Base-by-base conservation (phyloP, 2,329 filamentous ascomycete species). In the Tympanopsis confertula region DNA sequence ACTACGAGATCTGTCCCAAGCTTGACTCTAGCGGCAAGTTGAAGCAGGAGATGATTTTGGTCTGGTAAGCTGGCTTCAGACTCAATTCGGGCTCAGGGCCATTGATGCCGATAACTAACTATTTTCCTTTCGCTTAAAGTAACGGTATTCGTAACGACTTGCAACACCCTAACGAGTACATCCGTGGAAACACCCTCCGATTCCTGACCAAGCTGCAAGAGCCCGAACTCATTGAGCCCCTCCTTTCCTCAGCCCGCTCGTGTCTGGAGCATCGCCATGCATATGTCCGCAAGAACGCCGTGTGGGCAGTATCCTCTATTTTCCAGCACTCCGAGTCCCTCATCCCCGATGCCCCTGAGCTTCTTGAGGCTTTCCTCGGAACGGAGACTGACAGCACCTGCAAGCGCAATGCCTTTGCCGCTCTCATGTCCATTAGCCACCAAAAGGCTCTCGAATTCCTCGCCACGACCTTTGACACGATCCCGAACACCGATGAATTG, bases 41-140 rank as follows among this genome's bases (percentile, higher is more conserved):
- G 46, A 95, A 95, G 71, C 91, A 98, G 65, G 91, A 98, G 66
- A 96, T 95, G 86, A 98, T 98, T 59, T 67, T 98, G 54, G 91
- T 98, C 52, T 98, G 91, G 89, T 95, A 70, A 57, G 59, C 50
- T 32, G 10, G 22, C 7, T 26, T n/a, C n/a, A n/a, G n/a, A n/a
- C n/a, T n/a, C n/a, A n/a, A n/a, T n/a, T n/a, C n/a, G n/a, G n/a
- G n/a, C n/a, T n/a, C n/a, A n/a, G n/a, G n/a, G n/a, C n/a, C n/a
- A n/a, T n/a, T n/a, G n/a, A n/a, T n/a, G n/a, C n/a, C n/a, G n/a
- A n/a, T n/a, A n/a, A n/a, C n/a, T n/a, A n/a, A 28, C 24, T n/a
- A 28, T 28, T 28, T 28, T n/a, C n/a, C n/a, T n/a, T n/a, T n/a
- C n/a, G n/a, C 5, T 20, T 24, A 14, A 38, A 95, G 89, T 63